A percentile compares a stretch with the other conserved stretches of the same genome.
phyloP scores from a whole-genome alignment of 2,329 filamentous ascomycete species.

The Sporothrix brunneoviolacea region DNA sequence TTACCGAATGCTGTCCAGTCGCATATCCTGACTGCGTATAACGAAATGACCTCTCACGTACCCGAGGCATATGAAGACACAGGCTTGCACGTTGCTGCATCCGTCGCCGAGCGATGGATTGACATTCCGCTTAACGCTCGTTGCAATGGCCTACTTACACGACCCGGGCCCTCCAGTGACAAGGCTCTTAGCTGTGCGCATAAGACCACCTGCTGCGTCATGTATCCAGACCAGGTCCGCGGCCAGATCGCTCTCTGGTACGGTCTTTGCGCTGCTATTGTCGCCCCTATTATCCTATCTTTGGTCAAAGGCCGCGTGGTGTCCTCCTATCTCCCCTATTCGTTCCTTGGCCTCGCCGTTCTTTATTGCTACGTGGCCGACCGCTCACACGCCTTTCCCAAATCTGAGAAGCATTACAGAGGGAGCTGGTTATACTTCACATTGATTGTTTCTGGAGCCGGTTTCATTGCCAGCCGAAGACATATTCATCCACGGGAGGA shows the following conservation, averaged over 20 bases:
- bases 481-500: neutral
- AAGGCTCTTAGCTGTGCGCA: conserved; percentile 29
- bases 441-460: conserved; percentile 16
- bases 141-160: conserved; percentile 43
- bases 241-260: conserved; percentile 27
- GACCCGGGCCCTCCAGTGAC: conserved; percentile 14
- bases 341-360: conserved; percentile 1
- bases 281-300: neutral
- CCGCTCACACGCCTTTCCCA: conserved; percentile 46
- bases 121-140: conserved; percentile 48
- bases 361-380: conserved; percentile 48
- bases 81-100: conserved; percentile 42
- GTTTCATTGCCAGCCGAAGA: neutral
- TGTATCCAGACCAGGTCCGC: conserved; percentile 30
- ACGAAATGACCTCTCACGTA: conserved; percentile 36
- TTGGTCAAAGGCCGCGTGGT: neutral
- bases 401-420: conserved; percentile 35
- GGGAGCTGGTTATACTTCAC: conserved; percentile 22
- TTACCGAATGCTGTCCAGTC: conserved; percentile 33
- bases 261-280: neutral
- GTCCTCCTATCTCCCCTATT: neutral
- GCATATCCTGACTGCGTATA: conserved; percentile 44
- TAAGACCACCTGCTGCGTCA: conserved; percentile 46
- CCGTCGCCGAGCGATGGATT: conserved; percentile 40
- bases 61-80: conserved; percentile 35